Evolutionary conservation across 2,329 filamentous ascomycete genomes (phyloP), one percentile per base, ranked within the genome.

Genomic region (Xylariaceae sp.): DNA sequence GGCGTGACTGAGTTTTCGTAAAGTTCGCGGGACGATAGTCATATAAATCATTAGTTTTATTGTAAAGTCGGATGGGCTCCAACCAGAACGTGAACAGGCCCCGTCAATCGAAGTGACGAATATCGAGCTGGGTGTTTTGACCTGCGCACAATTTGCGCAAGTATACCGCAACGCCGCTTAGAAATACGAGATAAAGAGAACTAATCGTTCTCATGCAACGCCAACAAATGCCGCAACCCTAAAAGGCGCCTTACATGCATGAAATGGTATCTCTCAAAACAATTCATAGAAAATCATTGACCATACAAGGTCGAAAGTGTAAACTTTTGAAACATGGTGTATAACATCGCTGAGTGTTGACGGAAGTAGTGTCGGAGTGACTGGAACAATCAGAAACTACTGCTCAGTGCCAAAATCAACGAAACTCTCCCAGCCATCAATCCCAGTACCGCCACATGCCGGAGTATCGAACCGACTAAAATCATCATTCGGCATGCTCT

Each of bases 381-480:
- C n/a, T n/a, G n/a, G n/a, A n/a, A n/a, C n/a, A 47, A 8, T 23
- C 3, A 6, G 2, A 4, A 11, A 24, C 59, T 57, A 67, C 50
- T 66, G 62, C 57, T 69, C 66, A 0, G 64, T 60, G 16, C 65
- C 67, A 30, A 67, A 70, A 37, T 70, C 66, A 15, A 70, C 59
- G 18, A 69, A 66, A 24, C 58, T 66, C 32, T 70, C 67, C 66
- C 67, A 70, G 1, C 33, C 58, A 29, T 65, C 63, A 20, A 52
- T 59, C 1, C 52, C 60, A 35, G 41, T 44, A 9, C 55, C 61
- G 9, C 42, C 55, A n/a, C 42, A 37, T n/a, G 36, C 54, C 13
- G 65, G 60, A 5, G 65, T 67, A 13, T 59, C 59, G 16, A 65
- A 42, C 0, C 57, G 62, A 39, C 51, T 57, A 39, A 56, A 61